Evolutionary conservation across 192 early-diverging fungal species (phyloP).

Genomic region (Podila epicladia): DNA sequence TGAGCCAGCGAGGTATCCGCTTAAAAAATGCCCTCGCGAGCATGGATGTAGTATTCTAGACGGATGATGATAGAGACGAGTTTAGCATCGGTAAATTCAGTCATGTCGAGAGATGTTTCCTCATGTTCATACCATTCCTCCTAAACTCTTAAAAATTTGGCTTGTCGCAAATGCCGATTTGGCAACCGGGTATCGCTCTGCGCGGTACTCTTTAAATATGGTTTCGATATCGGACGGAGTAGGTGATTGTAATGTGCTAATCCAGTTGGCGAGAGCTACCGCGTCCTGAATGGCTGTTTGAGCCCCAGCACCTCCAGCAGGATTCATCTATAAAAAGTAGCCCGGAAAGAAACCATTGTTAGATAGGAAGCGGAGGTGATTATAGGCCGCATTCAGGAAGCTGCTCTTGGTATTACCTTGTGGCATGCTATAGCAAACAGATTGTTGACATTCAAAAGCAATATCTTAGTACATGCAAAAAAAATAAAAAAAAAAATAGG

Average conservation of each 20-base stretch:
- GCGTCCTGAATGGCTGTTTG: neutral
- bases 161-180: neutral
- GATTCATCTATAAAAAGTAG: neutral
- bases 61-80: too few species aligned
- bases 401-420: neutral
- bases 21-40: too few species aligned
- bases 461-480: too few species aligned
- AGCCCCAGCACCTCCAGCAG: neutral
- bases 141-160: too few species aligned
- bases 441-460: too few species aligned
- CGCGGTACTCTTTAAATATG: neutral
- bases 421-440: neutral
- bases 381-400: neutral
- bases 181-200: constrained; percentile 4
- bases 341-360: neutral
- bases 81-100: too few species aligned
- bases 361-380: too few species aligned
- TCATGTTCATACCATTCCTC: too few species aligned
- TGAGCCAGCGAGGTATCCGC: too few species aligned
- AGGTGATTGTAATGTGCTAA: neutral
- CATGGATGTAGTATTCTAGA: too few species aligned
- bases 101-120: too few species aligned
- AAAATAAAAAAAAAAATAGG: too few species aligned
- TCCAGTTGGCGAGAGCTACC: neutral
- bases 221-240: neutral